phyloP scores from a whole-genome alignment of 2,329 filamentous ascomycete species.

The Stenocarpella maydis region DNA sequence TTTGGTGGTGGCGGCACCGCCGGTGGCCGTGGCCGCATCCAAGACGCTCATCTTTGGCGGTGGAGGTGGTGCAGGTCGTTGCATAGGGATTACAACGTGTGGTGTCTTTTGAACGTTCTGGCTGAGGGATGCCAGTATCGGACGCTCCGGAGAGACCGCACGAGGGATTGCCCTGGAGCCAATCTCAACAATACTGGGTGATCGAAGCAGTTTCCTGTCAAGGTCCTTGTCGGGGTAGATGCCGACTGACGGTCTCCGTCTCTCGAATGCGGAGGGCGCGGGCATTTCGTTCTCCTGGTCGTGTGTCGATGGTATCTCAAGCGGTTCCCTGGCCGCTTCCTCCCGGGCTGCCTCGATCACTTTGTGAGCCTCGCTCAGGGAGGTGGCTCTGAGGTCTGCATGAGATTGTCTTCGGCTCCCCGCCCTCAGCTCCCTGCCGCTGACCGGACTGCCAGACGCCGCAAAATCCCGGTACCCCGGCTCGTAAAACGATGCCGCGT shows the following conservation, averaged over 20 bases:
- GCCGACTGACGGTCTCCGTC: slow-evolving; percentile 55
- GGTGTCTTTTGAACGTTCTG: slow-evolving; percentile 69
- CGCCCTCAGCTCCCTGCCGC: slow-evolving; percentile 54
- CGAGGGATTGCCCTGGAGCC: slow-evolving; percentile 45
- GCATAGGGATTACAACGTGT: slow-evolving; percentile 35
- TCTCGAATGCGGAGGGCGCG: slow-evolving; percentile 73
- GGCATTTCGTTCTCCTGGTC: slow-evolving; percentile 83
- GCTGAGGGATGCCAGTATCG: slow-evolving; percentile 61
- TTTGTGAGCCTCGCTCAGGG: slow-evolving; percentile 45
- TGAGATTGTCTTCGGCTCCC: slow-evolving; percentile 51
- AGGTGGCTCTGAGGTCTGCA: slow-evolving; percentile 47
- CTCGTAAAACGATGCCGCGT: slow-evolving; percentile 55
- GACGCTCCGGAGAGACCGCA: slow-evolving; percentile 62
- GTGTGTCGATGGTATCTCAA: slow-evolving; percentile 67
- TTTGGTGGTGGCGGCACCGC: slow-evolving; percentile 78
- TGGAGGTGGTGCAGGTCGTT: slow-evolving; percentile 73
- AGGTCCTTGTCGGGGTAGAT: slow-evolving; percentile 61
- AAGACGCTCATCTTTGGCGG: slow-evolving; percentile 97
- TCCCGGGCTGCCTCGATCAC: slow-evolving; percentile 42
- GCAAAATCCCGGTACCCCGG: slow-evolving; percentile 57
- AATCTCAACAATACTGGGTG: slow-evolving; percentile 53
- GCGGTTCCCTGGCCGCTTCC: slow-evolving; percentile 51
- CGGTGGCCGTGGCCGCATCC: slow-evolving; percentile 87
- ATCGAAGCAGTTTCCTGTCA: slow-evolving; percentile 61
- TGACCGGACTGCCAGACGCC: slow-evolving; percentile 66